A percentile compares a stretch with the other conserved stretches of the same genome.
phyloP scores from a whole-genome alignment of 306 rosid genomes.

The Quercus engelmannii region DNA sequence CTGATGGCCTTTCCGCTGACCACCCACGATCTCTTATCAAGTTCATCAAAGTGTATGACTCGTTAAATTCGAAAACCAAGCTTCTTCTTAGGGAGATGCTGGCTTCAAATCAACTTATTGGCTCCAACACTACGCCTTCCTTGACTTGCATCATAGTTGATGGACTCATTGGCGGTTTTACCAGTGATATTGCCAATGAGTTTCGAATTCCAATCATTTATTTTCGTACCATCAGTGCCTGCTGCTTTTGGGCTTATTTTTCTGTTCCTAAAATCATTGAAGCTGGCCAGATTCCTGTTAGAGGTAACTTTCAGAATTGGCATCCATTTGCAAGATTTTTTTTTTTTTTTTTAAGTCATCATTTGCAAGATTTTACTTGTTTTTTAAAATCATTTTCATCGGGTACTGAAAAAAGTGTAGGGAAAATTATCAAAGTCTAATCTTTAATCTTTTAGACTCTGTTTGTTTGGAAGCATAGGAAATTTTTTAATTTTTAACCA shows the following conservation, averaged over 20 bases:
- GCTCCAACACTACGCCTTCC: no score
- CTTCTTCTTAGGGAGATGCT: constrained; percentile 28
- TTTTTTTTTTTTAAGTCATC: no score
- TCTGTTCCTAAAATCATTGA: constrained; percentile 27
- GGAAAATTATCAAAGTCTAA: no score
- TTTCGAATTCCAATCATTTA: constrained; percentile 28
- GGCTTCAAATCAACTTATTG: neutral
- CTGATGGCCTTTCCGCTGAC: constrained; percentile 23
- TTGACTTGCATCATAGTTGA: constrained; percentile 36
- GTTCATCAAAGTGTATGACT: neutral
- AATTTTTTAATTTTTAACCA: no score
- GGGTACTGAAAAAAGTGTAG: no score
- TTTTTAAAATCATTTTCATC: no score
- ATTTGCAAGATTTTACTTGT: no score
- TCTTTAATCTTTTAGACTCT: no score
- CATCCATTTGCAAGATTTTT: no score
- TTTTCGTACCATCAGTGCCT: constrained; percentile 41
- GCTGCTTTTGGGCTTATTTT: constrained; percentile 38
- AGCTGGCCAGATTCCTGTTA: constrained; percentile 36
- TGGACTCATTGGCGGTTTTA: constrained; percentile 25
- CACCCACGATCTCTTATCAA: neutral
- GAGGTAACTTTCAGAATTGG: constrained; percentile 23
- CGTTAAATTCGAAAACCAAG: constrained; percentile 2
- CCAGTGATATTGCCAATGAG: constrained; percentile 20
- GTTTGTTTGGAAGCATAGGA: no score